Percentiles rank a stretch among this genome's conserved stretches.
Evolutionary conservation across 371 early-diverging fungal species (phyloP).

Genomic region (Sanchytrium tribonematis): DNA sequence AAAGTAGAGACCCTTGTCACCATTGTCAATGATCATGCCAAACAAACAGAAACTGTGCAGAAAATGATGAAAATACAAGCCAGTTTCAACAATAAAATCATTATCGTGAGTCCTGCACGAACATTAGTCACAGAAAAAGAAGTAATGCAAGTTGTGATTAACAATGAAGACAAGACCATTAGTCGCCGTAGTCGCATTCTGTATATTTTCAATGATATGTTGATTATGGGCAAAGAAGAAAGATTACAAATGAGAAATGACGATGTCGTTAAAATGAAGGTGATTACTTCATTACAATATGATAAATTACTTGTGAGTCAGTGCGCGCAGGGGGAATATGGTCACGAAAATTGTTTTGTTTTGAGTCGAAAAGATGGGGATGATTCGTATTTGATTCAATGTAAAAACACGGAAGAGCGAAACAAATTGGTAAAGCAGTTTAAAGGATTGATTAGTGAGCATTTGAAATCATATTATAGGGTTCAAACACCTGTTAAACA

Average conservation of each 20-base stretch:
- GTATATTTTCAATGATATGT: constrained; percentile 21
- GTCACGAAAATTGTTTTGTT: too few relatives aligned
- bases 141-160: constrained; percentile 6
- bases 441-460: too few relatives aligned
- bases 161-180: constrained; percentile 10
- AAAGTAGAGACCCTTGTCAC: constrained; percentile 35
- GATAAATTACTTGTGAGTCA: too few relatives aligned
- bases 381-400: too few relatives aligned
- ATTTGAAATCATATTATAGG: too few relatives aligned
- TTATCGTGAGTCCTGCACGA: constrained; percentile 16
- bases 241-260: constrained; percentile 2
- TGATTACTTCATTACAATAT: constrained; percentile 16
- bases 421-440: too few relatives aligned
- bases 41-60: constrained; percentile 25
- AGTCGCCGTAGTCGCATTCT: too few relatives aligned
- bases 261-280: constrained; percentile 13
- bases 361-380: too few relatives aligned
- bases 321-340: too few relatives aligned
- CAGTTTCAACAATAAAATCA: constrained; percentile 14
- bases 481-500: too few relatives aligned
- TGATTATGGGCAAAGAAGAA: constrained; percentile 12
- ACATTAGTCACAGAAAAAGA: constrained; percentile 11
- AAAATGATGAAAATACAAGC: constrained; percentile 18
- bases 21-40: constrained; percentile 44
- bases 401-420: too few relatives aligned